Percentiles rank a stretch among this genome's conserved stretches.
phyloP scores from a whole-genome alignment of 768 basidiomycete genomes.

The Austroboletus festivus region DNA sequence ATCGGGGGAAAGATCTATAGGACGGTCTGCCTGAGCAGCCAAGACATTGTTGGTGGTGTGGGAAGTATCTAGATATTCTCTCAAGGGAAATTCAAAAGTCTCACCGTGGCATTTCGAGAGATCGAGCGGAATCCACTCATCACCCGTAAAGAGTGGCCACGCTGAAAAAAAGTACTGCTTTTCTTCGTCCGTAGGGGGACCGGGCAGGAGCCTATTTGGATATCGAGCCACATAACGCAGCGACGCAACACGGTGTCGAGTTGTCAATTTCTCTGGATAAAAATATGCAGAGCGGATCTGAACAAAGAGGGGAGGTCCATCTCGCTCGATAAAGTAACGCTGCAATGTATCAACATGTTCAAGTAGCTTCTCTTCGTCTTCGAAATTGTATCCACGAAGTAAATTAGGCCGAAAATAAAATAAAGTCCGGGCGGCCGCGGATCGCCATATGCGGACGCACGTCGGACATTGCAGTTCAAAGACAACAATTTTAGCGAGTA shows the following conservation, averaged over 20 bases:
- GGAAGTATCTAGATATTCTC: background rate
- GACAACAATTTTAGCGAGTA: too few relatives aligned
- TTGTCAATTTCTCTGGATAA: background rate
- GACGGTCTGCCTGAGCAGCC: background rate
- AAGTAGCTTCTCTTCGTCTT: background rate
- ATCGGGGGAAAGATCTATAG: background rate
- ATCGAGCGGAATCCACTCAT: too few relatives aligned
- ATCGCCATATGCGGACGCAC: slow-evolving; percentile 38
- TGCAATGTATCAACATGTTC: slow-evolving; percentile 26
- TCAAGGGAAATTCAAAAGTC: background rate
- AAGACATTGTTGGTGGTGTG: background rate
- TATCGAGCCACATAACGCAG: background rate
- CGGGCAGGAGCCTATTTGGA: background rate
- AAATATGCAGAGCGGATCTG: background rate
- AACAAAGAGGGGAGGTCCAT: too few relatives aligned
- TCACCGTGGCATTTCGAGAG: too few relatives aligned
- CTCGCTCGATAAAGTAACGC: background rate
- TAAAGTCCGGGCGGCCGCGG: slow-evolving; percentile 31
- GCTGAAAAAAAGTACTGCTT: too few relatives aligned
- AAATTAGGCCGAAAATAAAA: slow-evolving; percentile 15
- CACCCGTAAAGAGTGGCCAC: too few relatives aligned
- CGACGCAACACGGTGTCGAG: background rate
- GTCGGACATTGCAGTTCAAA: too few relatives aligned
- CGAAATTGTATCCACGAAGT: background rate
- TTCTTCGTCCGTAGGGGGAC: too few relatives aligned